Base-by-base conservation (phyloP, 306 rosid genomes). In the Alnus rubra region DNA sequence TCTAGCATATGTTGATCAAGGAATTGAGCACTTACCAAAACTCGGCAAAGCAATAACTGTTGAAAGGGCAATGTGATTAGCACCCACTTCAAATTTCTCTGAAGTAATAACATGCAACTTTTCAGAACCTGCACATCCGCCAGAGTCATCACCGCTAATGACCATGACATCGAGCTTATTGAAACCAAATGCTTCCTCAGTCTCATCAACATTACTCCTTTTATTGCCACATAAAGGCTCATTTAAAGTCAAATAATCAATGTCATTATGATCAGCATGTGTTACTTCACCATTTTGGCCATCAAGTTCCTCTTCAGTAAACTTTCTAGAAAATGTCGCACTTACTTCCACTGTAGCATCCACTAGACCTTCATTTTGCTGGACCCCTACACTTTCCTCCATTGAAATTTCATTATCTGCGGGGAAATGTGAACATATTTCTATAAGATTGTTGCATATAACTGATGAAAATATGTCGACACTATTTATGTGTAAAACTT, bases 41-140 rank as follows among this genome's bases (percentile, higher is more conserved):
- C 62, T 35, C 59, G 54, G 60, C 62, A 30, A 56, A 55, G 44
- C 72, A 77, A 60, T 10, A 77, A 64, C 50, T 63, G 65, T 13
- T 28, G 65, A 28, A 28, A 28, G 14, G 12, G 14, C 15, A 59
- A 10, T 11, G 35, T 59, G 65, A 23, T 76, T 4, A 18, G 48
- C 58, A 76, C 16, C 60, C n/a, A 28, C 37, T 4, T 72, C 47
- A 7, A 5, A 39, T n/a, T n/a, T 59, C 78, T 42, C 16, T 16
- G 68, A 18, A 9, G 70, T 19, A 58, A 44, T n/a, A 75, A 75
- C 18, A 44, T 31, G 64, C 12, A 45, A 5, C 59, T 48, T 55
- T 16, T 28, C 65, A 59, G 6, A 30, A 6, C 16, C 73, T 23
- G 4, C 74, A 68, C 8, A 60, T 13, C 42, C 64, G 13, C 28